Conservation (phyloP, 306 rosid species). For the Cicer arietinum region DNA sequence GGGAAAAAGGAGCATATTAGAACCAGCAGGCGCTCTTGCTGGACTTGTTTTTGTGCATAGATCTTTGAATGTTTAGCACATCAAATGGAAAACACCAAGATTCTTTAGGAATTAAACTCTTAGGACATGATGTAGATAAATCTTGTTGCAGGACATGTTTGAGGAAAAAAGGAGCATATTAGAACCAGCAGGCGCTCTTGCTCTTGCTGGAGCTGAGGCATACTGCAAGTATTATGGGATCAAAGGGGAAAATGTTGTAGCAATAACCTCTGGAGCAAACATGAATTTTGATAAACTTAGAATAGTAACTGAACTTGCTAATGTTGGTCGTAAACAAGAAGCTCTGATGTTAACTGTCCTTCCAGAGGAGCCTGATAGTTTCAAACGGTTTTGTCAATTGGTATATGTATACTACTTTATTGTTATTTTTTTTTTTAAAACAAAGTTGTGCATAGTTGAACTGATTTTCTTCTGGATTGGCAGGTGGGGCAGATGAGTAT, state of each 20-base stretch:
- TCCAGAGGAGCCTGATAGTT: constrained; percentile 91
- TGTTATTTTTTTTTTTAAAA: constrained; percentile 6
- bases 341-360: constrained; percentile 78
- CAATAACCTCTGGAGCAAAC: constrained; percentile 94
- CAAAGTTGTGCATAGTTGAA: constrained; percentile 22
- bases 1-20: constrained; percentile 92
- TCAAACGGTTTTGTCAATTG: constrained; percentile 79
- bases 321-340: constrained; percentile 94
- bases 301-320: constrained; percentile 89
- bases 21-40: constrained; percentile 98
- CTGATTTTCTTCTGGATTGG: constrained; percentile 40
- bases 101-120: neutral
- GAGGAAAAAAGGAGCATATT: constrained; percentile 94
- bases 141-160: constrained; percentile 86
- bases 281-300: constrained; percentile 95
- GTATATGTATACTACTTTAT: constrained; percentile 53
- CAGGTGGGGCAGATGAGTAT: constrained; percentile 87
- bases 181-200: constrained; percentile 98
- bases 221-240: constrained; percentile 92
- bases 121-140: constrained; percentile 24
- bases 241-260: constrained; percentile 83
- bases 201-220: constrained; percentile 99
- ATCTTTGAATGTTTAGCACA: no score
- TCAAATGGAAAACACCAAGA: no score
- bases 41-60: no score